Conservation (phyloP, 2,329 filamentous ascomycete genomes). For the Tolypocladium ovalisporum region DNA sequence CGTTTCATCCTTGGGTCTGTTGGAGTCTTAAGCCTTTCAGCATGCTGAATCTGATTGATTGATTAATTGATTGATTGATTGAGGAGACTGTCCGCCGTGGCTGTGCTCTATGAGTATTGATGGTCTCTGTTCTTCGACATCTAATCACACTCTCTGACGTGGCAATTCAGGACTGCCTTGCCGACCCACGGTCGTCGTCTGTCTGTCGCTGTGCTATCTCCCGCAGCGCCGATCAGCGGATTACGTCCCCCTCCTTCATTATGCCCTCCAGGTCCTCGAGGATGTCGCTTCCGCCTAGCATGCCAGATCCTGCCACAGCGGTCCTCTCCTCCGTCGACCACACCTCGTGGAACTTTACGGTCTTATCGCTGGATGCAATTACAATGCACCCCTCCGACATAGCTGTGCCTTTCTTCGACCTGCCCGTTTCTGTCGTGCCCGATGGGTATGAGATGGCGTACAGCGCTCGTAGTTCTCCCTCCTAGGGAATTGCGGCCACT, state of each 20-base stretch:
- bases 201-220: no score
- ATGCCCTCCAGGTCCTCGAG: slow-evolving; percentile 74
- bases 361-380: slow-evolving; percentile 84
- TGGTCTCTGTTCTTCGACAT: background rate
- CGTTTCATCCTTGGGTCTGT: background rate
- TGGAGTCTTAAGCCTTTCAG: background rate
- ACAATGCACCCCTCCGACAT: slow-evolving; percentile 56
- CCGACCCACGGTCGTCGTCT: background rate
- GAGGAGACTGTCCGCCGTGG: background rate
- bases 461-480: slow-evolving; percentile 65
- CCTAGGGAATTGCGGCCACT: slow-evolving; percentile 77
- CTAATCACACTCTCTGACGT: background rate
- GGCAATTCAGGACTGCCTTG: background rate
- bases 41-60: background rate
- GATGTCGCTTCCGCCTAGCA: slow-evolving; percentile 75
- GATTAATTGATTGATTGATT: no score
- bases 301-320: slow-evolving; percentile 40
- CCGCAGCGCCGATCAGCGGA: slow-evolving; percentile 39
- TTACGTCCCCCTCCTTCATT: slow-evolving; percentile 60
- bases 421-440: slow-evolving; percentile 19
- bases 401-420: slow-evolving; percentile 11
- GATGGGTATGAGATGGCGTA: slow-evolving; percentile 80
- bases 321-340: slow-evolving; percentile 59
- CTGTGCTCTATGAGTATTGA: background rate
- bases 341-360: slow-evolving; percentile 90